Percentiles rank a stretch among this genome's conserved stretches.
These are phyloP conservation scores for Trichoderma semiorbis DNA, from an alignment of 2,329 filamentous ascomycete genomes.

Conservation along the genomic window DNA sequence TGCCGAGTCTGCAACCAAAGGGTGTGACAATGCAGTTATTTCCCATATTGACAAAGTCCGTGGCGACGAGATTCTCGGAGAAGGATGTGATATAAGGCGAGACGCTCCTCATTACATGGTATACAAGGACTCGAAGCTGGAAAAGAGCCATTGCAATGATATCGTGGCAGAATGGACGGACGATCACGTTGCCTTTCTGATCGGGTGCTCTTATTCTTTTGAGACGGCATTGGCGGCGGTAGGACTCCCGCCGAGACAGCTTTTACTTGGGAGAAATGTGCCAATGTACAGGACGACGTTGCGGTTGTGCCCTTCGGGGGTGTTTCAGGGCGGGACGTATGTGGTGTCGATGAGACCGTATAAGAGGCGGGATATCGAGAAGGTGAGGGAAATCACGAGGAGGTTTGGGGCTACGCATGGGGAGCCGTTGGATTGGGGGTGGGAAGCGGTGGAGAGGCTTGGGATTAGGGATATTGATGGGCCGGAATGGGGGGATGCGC, in stretches of 20 bases:
- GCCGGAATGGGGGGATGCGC: conserved; percentile 57
- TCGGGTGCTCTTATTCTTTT: conserved; percentile 64
- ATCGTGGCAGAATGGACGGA: conserved; percentile 51
- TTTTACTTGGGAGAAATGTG: conserved; percentile 46
- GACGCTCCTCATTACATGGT: conserved; percentile 59
- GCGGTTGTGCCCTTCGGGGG: conserved; percentile 54
- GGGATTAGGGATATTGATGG: conserved; percentile 52
- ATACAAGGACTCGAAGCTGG: conserved; percentile 47
- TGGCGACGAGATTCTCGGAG: conserved; percentile 29
- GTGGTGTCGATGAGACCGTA: conserved; percentile 65
- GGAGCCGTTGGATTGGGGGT: conserved; percentile 63
- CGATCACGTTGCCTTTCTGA: conserved; percentile 59
- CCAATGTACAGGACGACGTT: conserved; percentile 60
- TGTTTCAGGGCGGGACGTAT: conserved; percentile 52
- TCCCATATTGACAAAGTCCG: conserved; percentile 28
- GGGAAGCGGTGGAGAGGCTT: conserved; percentile 49
- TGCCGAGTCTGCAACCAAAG: conserved; percentile 46
- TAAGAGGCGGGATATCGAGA: conserved; percentile 44
- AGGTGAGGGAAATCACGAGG: conserved; percentile 53
- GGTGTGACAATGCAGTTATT: conserved; percentile 39
- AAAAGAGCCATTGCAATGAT: conserved; percentile 37
- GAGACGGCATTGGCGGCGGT: conserved; percentile 52
- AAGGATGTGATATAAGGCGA: conserved; percentile 51
- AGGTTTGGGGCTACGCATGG: conserved; percentile 57
- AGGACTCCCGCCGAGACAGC: conserved; percentile 51